Evolutionary conservation across 257 asterid species (phyloP).

Genomic region (Henckelia pumila): DNA sequence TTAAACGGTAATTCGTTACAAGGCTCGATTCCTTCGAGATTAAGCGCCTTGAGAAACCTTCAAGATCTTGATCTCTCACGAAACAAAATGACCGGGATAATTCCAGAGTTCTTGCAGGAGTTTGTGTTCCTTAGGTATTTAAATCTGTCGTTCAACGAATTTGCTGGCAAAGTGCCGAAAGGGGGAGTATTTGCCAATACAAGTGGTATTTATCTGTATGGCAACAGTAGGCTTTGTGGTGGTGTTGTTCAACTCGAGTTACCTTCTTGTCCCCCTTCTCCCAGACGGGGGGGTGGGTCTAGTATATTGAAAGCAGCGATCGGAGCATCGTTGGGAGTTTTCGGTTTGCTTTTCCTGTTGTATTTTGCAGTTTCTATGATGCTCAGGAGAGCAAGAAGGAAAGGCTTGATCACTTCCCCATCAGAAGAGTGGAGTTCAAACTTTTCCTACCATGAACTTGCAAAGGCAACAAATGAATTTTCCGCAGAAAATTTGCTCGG

Average conservation of each 20-base stretch:
- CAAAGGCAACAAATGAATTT: conserved; percentile 23
- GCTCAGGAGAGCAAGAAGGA: conserved; percentile 8
- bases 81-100: conserved; percentile 19
- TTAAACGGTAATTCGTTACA: conserved; percentile 11
- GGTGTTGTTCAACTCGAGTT: conserved; percentile 30
- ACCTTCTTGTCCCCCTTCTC: conserved; percentile 20
- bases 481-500: conserved; percentile 19
- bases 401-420: background rate
- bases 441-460: conserved; percentile 30
- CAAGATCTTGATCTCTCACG: conserved; percentile 24
- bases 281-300: background rate
- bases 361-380: conserved; percentile 14
- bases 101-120: conserved; percentile 25
- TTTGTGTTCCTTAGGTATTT: conserved; percentile 30
- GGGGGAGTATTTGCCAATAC: conserved; percentile 35
- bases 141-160: conserved; percentile 39
- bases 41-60: conserved; percentile 22
- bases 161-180: conserved; percentile 39
- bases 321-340: conserved; percentile 12
- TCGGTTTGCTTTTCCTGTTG: background rate
- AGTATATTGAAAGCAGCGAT: conserved; percentile 17
- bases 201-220: conserved; percentile 27
- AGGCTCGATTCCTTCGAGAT: conserved; percentile 22
- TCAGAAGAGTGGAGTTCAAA: conserved; percentile 21
- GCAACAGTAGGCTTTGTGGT: conserved; percentile 38